phyloP scores from a whole-genome alignment of 441 rosid species.

The Syzygium malaccense region DNA sequence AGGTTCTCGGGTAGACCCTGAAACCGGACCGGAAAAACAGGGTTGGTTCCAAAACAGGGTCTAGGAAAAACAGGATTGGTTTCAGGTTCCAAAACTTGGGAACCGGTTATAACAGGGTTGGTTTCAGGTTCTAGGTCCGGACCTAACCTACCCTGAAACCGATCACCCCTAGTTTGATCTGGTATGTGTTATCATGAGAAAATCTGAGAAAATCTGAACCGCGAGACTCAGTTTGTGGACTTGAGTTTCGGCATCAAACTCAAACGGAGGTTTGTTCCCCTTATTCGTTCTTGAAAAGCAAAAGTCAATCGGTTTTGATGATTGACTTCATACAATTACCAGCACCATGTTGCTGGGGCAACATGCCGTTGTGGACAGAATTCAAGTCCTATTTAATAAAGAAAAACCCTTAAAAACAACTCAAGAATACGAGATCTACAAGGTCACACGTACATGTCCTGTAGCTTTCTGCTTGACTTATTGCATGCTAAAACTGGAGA shows the following conservation, averaged over 20 bases:
- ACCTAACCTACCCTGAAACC: too few species aligned
- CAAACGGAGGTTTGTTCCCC: not conserved
- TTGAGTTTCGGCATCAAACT: not conserved
- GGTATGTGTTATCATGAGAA: not conserved
- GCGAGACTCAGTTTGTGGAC: not conserved
- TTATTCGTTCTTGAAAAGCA: not conserved
- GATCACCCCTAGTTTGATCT: too few species aligned
- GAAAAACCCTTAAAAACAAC: not conserved
- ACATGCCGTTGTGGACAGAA: not conserved
- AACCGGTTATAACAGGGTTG: too few species aligned
- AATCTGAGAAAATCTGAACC: not conserved
- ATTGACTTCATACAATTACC: accelerated
- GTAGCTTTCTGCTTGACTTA: not conserved
- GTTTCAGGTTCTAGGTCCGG: too few species aligned
- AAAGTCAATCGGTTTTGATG: not conserved
- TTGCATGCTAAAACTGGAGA: not conserved
- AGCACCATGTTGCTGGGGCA: not conserved
- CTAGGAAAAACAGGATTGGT: too few species aligned
- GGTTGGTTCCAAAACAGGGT: too few species aligned
- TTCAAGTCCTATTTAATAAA: not conserved
- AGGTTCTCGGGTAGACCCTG: too few species aligned
- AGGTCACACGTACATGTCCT: not conserved
- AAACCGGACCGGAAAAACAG: too few species aligned
- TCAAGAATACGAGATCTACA: not conserved
- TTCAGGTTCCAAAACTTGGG: too few species aligned